Conservation (phyloP, 805 yeast genomes). For the Priceomyces castillae region DNA sequence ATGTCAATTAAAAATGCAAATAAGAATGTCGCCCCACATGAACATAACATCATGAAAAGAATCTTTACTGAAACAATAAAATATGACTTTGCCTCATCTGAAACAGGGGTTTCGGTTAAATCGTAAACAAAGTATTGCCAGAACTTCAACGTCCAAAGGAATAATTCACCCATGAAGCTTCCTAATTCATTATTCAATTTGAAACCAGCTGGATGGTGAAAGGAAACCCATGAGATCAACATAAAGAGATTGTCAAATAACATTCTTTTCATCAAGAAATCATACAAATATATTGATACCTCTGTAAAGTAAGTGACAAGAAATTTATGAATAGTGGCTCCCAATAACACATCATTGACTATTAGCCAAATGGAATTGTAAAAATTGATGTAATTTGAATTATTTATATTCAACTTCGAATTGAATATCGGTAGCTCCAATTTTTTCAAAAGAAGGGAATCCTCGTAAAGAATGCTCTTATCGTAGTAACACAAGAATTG, state of each 20-base stretch:
- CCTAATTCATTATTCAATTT: conserved; percentile 87
- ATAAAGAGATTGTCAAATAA: conserved; percentile 46
- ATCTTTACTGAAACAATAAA: conserved; percentile 1
- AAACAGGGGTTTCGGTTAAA: background rate
- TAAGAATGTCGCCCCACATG: conserved; percentile 56
- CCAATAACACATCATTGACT: conserved; percentile 76
- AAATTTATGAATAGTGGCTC: conserved; percentile 53
- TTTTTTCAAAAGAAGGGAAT: conserved; percentile 43
- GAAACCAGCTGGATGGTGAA: conserved; percentile 84
- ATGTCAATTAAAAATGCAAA: conserved; percentile 67
- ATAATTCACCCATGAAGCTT: conserved; percentile 78
- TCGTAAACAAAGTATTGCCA: conserved; percentile 41
- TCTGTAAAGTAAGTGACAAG: conserved; percentile 31
- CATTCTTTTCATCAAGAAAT: conserved; percentile 32
- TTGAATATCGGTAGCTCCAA: conserved; percentile 35
- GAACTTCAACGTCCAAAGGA: conserved; percentile 77
- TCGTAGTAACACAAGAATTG: conserved; percentile 65
- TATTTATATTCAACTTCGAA: conserved; percentile 36
- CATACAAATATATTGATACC: conserved; percentile 21
- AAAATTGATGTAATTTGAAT: conserved; percentile 64
- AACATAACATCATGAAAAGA: conserved; percentile 21
- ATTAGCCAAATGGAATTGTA: conserved; percentile 89
- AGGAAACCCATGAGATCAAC: conserved; percentile 70
- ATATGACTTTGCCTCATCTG: background rate
- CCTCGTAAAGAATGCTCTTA: conserved; percentile 36